These are phyloP conservation scores for Cylindrodendrum hubeiense DNA, from an alignment of 2,329 filamentous ascomycete genomes.

Conservation along the genomic window DNA sequence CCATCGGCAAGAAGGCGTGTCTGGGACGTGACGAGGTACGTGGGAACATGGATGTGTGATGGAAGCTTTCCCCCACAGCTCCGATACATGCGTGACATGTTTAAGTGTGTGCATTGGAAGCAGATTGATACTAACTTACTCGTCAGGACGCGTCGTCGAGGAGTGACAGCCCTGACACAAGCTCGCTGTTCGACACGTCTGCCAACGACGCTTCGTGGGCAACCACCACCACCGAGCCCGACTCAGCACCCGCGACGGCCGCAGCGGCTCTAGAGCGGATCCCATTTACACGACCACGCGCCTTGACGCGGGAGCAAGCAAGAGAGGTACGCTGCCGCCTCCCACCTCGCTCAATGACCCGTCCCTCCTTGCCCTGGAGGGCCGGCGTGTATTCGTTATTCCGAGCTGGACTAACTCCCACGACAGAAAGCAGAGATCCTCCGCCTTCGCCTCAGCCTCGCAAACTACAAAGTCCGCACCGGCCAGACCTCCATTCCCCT, in stretches of 20 bases:
- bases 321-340: constrained; percentile 57
- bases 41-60: background rate
- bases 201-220: constrained; percentile 61
- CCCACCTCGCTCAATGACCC: constrained; percentile 3
- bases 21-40: constrained; percentile 49
- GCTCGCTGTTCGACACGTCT: constrained; percentile 65
- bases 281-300: constrained; percentile 30
- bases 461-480: constrained; percentile 81
- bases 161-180: constrained; percentile 56
- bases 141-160: constrained; percentile 44
- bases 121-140: constrained; percentile 20
- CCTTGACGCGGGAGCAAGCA: constrained; percentile 65
- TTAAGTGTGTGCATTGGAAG: background rate
- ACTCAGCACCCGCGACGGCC: constrained; percentile 40
- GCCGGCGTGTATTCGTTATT: background rate
- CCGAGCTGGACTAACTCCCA: constrained; percentile 21
- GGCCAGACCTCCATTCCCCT: constrained; percentile 77
- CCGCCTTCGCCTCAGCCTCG: constrained; percentile 76
- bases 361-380: background rate
- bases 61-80: background rate
- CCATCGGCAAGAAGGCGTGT: constrained; percentile 50
- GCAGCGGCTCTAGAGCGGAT: constrained; percentile 25
- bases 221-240: constrained; percentile 64
- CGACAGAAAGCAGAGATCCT: constrained; percentile 73
- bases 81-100: background rate